Base-by-base conservation (phyloP, 371 early-diverging fungal species). In the Mortierella sp. region DNA sequence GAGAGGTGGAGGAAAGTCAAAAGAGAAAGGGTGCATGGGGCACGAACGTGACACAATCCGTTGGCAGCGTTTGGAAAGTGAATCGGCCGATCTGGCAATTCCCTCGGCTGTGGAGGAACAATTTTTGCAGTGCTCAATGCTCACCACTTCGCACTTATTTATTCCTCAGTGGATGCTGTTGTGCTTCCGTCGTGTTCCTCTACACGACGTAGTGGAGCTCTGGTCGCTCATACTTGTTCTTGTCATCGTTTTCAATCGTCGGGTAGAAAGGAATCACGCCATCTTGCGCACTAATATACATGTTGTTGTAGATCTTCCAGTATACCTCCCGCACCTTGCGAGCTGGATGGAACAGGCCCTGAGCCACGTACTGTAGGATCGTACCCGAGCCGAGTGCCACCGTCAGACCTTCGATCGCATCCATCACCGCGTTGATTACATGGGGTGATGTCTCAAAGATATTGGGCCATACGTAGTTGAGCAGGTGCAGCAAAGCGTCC, bases 401-500 rank as follows among this genome's bases (percentile, higher is more conserved):
- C 8, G 97, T 88, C 42, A 96, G 81, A 27, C 95, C 98, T 67
- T 99, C 99, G 45, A 99, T 91, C 26, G 98, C 95, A 61, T 97
- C 98, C 85, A 96, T 91, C 9, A 98, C 98, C 13, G 98, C 96
- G 67, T 93, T 95, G 72, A 97, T 97, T 5, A 98, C 95, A 82
- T 98, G 98, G 51, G 98, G 97, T 63, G 89, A 91, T 42, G 93
- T 93, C 71, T 99, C 99, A 76, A 99, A 97, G 59, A 99, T 94
- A 79, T 99, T 99, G 48, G 98, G 98, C 97, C 96, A 97, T 28
- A 98, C 92, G 67, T 87, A 90, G 81, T 99, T 98, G 51, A 99
- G 87, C 80, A 98, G 80, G 67, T 99, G 99, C 30, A 91, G 83
- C 7, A 98, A 80, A 3, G 96, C 93, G 58, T 96, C 97, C 81